These are phyloP conservation scores for Plasmodium sp. DNA, from an alignment of 169 alveolate species.

Conservation along the genomic window DNA sequence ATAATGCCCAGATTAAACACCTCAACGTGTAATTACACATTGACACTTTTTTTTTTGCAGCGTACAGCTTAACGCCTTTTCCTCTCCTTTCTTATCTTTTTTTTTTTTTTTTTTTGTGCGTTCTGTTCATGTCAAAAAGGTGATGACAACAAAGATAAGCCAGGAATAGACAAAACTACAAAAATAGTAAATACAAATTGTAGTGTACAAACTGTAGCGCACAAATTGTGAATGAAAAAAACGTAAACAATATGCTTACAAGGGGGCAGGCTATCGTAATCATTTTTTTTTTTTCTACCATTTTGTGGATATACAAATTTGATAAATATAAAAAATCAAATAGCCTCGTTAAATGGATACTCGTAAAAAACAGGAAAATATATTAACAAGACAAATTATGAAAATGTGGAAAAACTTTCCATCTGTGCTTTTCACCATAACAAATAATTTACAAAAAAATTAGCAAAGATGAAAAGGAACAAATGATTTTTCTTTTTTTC, in stretches of 20 bases:
- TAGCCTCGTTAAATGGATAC: constrained; percentile 49
- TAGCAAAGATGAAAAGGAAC: not conserved
- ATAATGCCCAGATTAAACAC: not conserved
- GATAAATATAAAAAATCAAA: constrained; percentile 71
- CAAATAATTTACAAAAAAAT: not conserved
- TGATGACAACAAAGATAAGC: not conserved
- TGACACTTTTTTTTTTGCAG: not conserved
- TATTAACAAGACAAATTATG: not conserved
- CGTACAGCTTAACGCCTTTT: not conserved
- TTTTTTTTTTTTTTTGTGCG: not conserved
- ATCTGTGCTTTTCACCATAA: not conserved
- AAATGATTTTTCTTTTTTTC: constrained; percentile 1
- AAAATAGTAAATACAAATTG: not conserved
- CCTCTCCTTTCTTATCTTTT: not conserved
- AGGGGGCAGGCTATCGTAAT: constrained; percentile 48
- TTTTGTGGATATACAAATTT: constrained; percentile 59
- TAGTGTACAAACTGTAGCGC: not conserved
- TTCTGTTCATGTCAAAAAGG: not conserved
- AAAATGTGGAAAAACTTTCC: not conserved
- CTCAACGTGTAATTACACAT: constrained; percentile 41
- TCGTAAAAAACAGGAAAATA: constrained; percentile 24
- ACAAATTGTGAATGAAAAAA: not conserved
- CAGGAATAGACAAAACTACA: not conserved
- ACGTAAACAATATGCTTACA: constrained; percentile 34
- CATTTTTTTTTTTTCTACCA: constrained; percentile 21